Evolutionary conservation across 371 early-diverging fungal genomes (phyloP).

Genomic region (Syncephalastrum racemosum): DNA sequence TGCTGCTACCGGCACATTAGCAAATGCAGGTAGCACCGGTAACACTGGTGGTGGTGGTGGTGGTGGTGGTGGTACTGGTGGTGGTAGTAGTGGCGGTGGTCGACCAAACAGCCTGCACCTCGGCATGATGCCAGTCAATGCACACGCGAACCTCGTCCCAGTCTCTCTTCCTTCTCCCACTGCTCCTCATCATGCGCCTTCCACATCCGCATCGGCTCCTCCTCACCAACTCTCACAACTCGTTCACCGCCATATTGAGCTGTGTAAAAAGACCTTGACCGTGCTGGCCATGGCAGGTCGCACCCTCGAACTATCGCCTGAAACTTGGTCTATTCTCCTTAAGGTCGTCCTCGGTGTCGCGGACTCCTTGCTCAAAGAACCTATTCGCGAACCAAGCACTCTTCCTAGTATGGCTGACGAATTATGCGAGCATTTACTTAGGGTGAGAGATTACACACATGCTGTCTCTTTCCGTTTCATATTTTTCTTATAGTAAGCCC

Average conservation of each 20-base stretch:
- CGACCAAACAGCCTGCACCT: slow-evolving; percentile 24
- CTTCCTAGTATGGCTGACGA: slow-evolving; percentile 69
- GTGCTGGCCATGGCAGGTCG: slow-evolving; percentile 66
- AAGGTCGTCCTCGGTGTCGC: slow-evolving; percentile 74
- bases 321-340: slow-evolving; percentile 77
- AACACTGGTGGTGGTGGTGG: background rate
- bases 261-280: slow-evolving; percentile 73
- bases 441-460: slow-evolving; percentile 53
- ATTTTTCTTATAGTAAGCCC: background rate
- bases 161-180: slow-evolving; percentile 12
- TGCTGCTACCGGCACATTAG: slow-evolving; percentile 4
- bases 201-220: slow-evolving; percentile 5
- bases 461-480: background rate
- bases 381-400: slow-evolving; percentile 24
- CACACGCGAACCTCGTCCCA: slow-evolving; percentile 23
- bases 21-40: slow-evolving; percentile 5
- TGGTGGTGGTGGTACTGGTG: background rate
- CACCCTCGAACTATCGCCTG: slow-evolving; percentile 61
- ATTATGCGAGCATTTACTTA: slow-evolving; percentile 68
- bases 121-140: slow-evolving; percentile 25
- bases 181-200: slow-evolving; percentile 2
- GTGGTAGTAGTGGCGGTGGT: background rate
- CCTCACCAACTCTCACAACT: slow-evolving; percentile 21
- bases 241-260: slow-evolving; percentile 62
- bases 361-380: slow-evolving; percentile 67